A percentile compares a stretch with the other conserved stretches of the same genome.
Conservation (phyloP, 352 stramenopile genomes). For the Globisporangium takayamanum region DNA sequence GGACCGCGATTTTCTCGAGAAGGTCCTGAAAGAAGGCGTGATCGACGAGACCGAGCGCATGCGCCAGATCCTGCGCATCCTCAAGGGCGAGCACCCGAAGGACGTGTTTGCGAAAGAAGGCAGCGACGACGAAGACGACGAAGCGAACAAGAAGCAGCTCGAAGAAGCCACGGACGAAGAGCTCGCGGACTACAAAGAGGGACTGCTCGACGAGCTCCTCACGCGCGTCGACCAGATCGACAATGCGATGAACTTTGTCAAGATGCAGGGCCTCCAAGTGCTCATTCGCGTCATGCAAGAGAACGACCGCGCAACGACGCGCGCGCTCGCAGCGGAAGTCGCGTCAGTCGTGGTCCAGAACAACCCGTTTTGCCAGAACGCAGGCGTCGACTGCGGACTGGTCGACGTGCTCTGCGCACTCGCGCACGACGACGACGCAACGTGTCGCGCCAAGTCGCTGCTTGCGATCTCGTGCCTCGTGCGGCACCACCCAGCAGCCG, state of each 20-base stretch:
- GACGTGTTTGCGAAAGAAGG: constrained; percentile 50
- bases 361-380: constrained; percentile 79
- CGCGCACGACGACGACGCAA: constrained; percentile 44
- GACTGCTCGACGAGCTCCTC: constrained; percentile 77
- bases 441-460: constrained; percentile 70
- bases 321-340: constrained; percentile 69
- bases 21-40: constrained; percentile 79
- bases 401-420: constrained; percentile 64
- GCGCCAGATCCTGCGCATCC: constrained; percentile 76
- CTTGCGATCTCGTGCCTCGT: constrained; percentile 82
- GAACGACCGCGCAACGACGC: constrained; percentile 40
- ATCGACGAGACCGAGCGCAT: constrained; percentile 84
- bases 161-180: constrained; percentile 48
- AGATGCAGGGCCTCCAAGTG: constrained; percentile 65
- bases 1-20: constrained; percentile 71
- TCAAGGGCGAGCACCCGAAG: constrained; percentile 67
- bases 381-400: constrained; percentile 47
- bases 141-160: constrained; percentile 18
- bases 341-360: constrained; percentile 82
- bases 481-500: constrained; percentile 54
- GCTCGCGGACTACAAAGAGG: constrained; percentile 74
- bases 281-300: constrained; percentile 56
- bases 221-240: constrained; percentile 85
- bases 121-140: constrained; percentile 21
- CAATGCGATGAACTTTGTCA: constrained; percentile 85